Conservation (phyloP, 2,329 filamentous ascomycete species). For the Penicillium sp. region DNA sequence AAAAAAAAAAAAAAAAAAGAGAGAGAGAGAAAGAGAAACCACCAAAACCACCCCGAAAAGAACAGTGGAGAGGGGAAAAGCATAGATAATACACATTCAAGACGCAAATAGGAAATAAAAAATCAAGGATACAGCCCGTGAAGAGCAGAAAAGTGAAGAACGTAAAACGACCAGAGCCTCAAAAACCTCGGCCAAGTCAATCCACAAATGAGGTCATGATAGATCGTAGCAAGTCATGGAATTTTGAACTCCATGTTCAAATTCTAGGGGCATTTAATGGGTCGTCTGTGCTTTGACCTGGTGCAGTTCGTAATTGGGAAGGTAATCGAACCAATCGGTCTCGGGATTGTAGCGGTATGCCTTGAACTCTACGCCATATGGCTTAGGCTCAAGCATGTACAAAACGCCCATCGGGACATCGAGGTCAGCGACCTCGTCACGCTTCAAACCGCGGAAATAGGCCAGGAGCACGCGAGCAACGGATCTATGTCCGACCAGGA, state of each 20-base stretch:
- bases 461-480: slow-evolving; percentile 89
- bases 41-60: not conserved
- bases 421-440: slow-evolving; percentile 88
- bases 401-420: slow-evolving; percentile 92
- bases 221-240: slow-evolving; percentile 17
- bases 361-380: slow-evolving; percentile 95
- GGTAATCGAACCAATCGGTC: slow-evolving; percentile 75
- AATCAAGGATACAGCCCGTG: not conserved
- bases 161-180: not conserved
- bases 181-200: not conserved
- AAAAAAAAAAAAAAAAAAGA: not conserved
- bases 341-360: slow-evolving; percentile 85
- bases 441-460: slow-evolving; percentile 90
- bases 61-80: not conserved
- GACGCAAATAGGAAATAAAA: not conserved
- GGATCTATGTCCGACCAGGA: slow-evolving; percentile 89
- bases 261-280: not conserved
- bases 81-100: slow-evolving; percentile 2
- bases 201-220: slow-evolving; percentile 11
- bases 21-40: too few species aligned
- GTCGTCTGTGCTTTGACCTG: slow-evolving; percentile 32
- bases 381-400: slow-evolving; percentile 94
- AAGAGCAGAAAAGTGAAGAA: not conserved
- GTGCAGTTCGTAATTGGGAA: slow-evolving; percentile 76
- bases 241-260: not conserved